phyloP scores from a whole-genome alignment of 495 filamentous ascomycete genomes.

The Rhypophila decipiens region DNA sequence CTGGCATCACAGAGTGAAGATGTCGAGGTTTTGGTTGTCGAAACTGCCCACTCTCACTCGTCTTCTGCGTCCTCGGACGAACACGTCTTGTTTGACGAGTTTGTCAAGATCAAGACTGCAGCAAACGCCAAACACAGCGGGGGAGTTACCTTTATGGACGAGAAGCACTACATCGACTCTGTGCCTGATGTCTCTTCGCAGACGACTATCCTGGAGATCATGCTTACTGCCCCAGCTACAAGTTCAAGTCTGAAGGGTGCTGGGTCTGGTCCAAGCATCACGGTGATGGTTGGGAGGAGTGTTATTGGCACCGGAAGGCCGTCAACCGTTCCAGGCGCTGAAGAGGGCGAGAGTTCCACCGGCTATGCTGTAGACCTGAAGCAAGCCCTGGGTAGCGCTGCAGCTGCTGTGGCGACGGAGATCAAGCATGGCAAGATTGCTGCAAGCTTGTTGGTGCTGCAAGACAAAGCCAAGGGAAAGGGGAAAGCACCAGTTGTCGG shows the following conservation, averaged over 20 bases:
- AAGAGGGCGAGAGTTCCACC: neutral
- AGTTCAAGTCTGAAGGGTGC: too few relatives aligned
- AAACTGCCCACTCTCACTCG: neutral
- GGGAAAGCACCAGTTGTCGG: too few relatives aligned
- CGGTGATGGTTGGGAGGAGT: neutral
- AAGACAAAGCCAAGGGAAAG: neutral
- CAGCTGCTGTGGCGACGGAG: neutral
- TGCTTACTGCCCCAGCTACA: neutral
- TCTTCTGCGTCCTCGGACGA: neutral
- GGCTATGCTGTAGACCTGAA: neutral
- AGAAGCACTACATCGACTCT: neutral
- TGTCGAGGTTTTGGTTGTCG: neutral
- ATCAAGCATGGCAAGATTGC: neutral
- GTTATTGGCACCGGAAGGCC: neutral
- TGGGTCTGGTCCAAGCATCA: neutral
- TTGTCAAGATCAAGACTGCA: neutral
- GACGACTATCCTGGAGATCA: neutral
- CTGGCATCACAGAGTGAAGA: conserved; percentile 54
- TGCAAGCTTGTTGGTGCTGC: neutral
- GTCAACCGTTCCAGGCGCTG: neutral
- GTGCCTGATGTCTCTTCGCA: neutral
- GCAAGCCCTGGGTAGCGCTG: neutral
- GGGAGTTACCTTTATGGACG: neutral
- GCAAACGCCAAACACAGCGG: neutral
- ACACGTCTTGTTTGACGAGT: neutral